Percentiles rank a stretch among this genome's conserved stretches.
Conservation (phyloP, 1,139 yeast species). For the Pneumocystis canis region DNA sequence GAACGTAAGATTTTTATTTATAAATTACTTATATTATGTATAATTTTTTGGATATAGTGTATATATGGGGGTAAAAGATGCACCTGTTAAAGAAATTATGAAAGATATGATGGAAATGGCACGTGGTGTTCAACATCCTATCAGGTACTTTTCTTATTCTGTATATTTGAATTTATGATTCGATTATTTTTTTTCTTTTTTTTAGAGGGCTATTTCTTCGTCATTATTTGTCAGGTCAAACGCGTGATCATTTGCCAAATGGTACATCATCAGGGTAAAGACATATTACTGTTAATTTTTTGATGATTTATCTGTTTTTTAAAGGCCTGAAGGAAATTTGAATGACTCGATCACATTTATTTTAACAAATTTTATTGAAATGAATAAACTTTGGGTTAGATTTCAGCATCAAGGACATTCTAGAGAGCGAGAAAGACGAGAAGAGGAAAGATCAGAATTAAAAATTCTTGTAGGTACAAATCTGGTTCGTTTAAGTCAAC, state of each 20-base stretch:
- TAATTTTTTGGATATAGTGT: slow-evolving; percentile 9
- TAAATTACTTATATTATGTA: not conserved
- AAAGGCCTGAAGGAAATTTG: slow-evolving; percentile 34
- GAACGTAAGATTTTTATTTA: slow-evolving; percentile 31
- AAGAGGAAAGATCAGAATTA: slow-evolving; percentile 69
- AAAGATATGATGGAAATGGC: slow-evolving; percentile 98
- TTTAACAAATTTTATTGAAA: slow-evolving; percentile 77
- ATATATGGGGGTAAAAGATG: slow-evolving; percentile 41
- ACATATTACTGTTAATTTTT: slow-evolving; percentile 8
- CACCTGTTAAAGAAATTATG: slow-evolving; percentile 76
- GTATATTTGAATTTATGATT: slow-evolving; percentile 21
- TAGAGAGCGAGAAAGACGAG: slow-evolving; percentile 60
- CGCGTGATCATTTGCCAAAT: slow-evolving; percentile 53
- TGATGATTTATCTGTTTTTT: not conserved
- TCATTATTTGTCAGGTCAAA: slow-evolving; percentile 73
- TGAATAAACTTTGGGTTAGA: slow-evolving; percentile 96
- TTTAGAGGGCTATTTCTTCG: slow-evolving; percentile 62
- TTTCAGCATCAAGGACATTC: slow-evolving; percentile 92
- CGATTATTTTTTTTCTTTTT: too few species aligned
- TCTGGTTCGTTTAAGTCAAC: slow-evolving; percentile 72
- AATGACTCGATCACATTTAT: slow-evolving; percentile 59
- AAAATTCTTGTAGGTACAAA: slow-evolving; percentile 88
- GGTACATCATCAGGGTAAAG: slow-evolving; percentile 17
- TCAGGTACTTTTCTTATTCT: slow-evolving; percentile 25
- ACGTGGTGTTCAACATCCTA: slow-evolving; percentile 93